Conservation (phyloP, 768 basidiomycete genomes). For the Tubosaeta sp. region DNA sequence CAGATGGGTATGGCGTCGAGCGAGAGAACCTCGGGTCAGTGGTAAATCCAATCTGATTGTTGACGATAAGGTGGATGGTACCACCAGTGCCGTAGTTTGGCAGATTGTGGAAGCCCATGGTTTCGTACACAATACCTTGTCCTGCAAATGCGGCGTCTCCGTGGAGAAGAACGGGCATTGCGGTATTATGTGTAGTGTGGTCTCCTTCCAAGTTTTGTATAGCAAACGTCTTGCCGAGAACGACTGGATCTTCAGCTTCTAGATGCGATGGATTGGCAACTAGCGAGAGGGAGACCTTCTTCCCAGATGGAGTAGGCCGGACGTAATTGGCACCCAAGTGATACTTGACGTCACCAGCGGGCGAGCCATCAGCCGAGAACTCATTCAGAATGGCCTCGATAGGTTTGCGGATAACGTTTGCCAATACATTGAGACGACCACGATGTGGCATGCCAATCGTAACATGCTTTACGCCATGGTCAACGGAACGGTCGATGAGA, state of each 20-base stretch:
- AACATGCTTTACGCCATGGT: constrained; percentile 91
- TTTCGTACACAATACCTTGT: constrained; percentile 98
- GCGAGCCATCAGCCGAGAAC: constrained; percentile 76
- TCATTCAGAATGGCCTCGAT: constrained; percentile 98
- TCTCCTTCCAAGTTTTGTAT: constrained; percentile 94
- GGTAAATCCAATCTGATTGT: constrained; percentile 99
- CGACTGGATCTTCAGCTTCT: constrained; percentile 95
- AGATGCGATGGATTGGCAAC: constrained; percentile 99
- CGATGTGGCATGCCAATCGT: constrained; percentile 99
- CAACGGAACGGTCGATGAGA: constrained; percentile 96
- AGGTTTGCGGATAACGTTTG: constrained; percentile 98
- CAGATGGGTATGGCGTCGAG: constrained; percentile 96
- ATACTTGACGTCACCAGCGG: constrained; percentile 98
- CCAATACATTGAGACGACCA: constrained; percentile 95
- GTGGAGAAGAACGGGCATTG: constrained; percentile 94
- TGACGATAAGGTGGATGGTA: constrained; percentile 96
- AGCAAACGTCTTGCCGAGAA: constrained; percentile 97
- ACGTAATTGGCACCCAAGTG: constrained; percentile 99
- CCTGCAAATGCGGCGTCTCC: constrained; percentile 99
- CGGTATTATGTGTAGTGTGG: constrained; percentile 71
- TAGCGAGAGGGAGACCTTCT: constrained; percentile 94
- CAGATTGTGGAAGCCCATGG: constrained; percentile 96
- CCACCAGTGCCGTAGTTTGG: constrained; percentile 97
- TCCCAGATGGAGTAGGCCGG: constrained; percentile 95
- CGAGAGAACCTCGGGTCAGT: constrained; percentile 97